Percentiles rank a stretch among this genome's conserved stretches.
Evolutionary conservation across 108 stramenopile genomes (phyloP).

Genomic region (Licmophora abbreviata): DNA sequence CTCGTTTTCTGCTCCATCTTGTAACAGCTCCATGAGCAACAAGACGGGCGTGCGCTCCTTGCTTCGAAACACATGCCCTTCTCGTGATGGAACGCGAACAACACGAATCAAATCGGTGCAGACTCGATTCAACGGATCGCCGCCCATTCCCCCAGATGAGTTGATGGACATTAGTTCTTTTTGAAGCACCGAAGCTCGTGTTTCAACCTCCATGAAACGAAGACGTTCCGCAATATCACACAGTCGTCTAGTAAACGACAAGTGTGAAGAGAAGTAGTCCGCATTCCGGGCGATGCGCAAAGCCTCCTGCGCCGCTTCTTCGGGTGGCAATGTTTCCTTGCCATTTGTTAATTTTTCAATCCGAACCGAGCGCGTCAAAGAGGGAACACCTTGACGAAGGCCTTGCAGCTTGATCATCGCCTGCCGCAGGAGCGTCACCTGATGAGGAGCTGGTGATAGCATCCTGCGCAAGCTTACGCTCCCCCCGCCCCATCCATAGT

Average conservation of each 20-base stretch:
- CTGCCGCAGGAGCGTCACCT: slow-evolving; percentile 44
- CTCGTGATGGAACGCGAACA: slow-evolving; percentile 58
- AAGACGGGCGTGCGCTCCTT: slow-evolving; percentile 85
- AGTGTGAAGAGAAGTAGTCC: slow-evolving; percentile 75
- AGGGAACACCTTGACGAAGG: slow-evolving; percentile 28
- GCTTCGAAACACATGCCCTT: slow-evolving; percentile 87
- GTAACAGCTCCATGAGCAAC: slow-evolving; percentile 54
- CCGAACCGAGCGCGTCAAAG: slow-evolving; percentile 58
- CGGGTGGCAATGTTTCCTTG: slow-evolving; percentile 9
- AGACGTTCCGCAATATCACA: slow-evolving; percentile 80
- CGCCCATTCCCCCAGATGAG: slow-evolving; percentile 68
- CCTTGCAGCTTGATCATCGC: slow-evolving; percentile 55
- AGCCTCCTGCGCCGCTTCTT: slow-evolving; percentile 31
- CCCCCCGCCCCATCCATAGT: slow-evolving; percentile 81
- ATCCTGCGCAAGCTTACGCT: slow-evolving; percentile 61
- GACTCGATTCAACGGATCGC: slow-evolving; percentile 68
- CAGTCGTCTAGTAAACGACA: slow-evolving; percentile 62
- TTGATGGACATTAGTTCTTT: slow-evolving; percentile 56
- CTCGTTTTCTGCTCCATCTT: slow-evolving; percentile 16
- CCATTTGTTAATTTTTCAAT: slow-evolving; percentile 29
- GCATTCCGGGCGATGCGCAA: slow-evolving; percentile 67
- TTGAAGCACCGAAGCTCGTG: slow-evolving; percentile 35
- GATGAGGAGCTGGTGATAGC: slow-evolving; percentile 58
- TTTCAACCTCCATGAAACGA: slow-evolving; percentile 48
- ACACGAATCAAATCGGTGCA: slow-evolving; percentile 31